phyloP scores from a whole-genome alignment of 164 flowering plant species.

The Annona squamosa region DNA sequence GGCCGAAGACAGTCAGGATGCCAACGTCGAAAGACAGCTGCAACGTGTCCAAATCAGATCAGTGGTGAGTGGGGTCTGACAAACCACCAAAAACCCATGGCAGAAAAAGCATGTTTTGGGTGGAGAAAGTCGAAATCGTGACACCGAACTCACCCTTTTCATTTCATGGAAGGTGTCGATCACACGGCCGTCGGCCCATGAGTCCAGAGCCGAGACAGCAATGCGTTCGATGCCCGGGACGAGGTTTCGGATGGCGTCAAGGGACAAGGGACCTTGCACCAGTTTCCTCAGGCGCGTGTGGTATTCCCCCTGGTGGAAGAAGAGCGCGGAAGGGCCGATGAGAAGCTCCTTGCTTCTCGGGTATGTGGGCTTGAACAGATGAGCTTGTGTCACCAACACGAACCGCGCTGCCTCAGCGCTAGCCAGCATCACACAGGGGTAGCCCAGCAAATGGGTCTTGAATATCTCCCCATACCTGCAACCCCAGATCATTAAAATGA shows the following conservation, averaged over 20 bases:
- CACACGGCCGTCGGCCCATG: constrained; percentile 44
- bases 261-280: constrained; percentile 54
- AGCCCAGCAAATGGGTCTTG: constrained; percentile 81
- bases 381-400: constrained; percentile 61
- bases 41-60: background rate
- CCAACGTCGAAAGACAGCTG: constrained; percentile 78
- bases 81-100: background rate
- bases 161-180: constrained; percentile 63
- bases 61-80: background rate
- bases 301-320: constrained; percentile 79
- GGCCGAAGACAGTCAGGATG: constrained; percentile 48
- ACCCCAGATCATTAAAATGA: background rate
- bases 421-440: constrained; percentile 74
- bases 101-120: background rate
- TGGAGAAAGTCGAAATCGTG: constrained; percentile 2
- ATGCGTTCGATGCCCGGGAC: constrained; percentile 43
- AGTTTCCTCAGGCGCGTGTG: constrained; percentile 61
- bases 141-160: constrained; percentile 53
- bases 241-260: constrained; percentile 33
- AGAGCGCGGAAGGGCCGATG: constrained; percentile 74
- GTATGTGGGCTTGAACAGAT: constrained; percentile 86
- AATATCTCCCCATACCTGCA: constrained; percentile 80
- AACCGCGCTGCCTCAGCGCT: constrained; percentile 75
- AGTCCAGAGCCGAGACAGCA: constrained; percentile 33
- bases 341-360: constrained; percentile 72